These are phyloP conservation scores for Rhynchospora pubera DNA, from an alignment of 176 grass and related monocot genomes.

Conservation along the genomic window DNA sequence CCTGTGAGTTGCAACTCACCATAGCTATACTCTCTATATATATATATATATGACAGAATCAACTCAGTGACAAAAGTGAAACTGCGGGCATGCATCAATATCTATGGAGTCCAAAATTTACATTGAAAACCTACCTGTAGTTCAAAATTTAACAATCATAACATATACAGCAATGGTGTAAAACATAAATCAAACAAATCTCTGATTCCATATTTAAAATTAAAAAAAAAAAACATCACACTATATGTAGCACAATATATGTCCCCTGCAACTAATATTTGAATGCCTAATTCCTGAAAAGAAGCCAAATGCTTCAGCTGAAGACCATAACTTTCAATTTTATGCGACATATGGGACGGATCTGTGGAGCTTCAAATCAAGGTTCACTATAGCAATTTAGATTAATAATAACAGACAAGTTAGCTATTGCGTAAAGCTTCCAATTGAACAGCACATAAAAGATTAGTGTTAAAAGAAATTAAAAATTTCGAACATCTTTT, in stretches of 20 bases:
- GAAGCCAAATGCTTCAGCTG: slow-evolving; percentile 13
- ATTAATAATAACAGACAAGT: not conserved
- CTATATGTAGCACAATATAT: not conserved
- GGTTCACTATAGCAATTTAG: not conserved
- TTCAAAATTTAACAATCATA: not conserved
- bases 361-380: slow-evolving; percentile 1
- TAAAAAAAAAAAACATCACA: not conserved
- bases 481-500: not conserved
- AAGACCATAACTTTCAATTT: slow-evolving; percentile 24
- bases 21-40: too few species aligned
- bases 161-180: not conserved
- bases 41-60: too few species aligned
- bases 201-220: not conserved
- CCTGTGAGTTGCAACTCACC: too few species aligned
- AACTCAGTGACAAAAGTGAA: not conserved
- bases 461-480: not conserved
- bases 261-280: not conserved
- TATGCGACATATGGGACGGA: slow-evolving; percentile 14
- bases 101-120: not conserved
- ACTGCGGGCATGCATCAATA: not conserved
- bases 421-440: not conserved
- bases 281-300: not conserved
- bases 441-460: not conserved
- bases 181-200: not conserved
- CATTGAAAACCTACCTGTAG: not conserved